Base-by-base conservation (phyloP, 768 basidiomycete genomes). In the Collybiopsis luxurians region DNA sequence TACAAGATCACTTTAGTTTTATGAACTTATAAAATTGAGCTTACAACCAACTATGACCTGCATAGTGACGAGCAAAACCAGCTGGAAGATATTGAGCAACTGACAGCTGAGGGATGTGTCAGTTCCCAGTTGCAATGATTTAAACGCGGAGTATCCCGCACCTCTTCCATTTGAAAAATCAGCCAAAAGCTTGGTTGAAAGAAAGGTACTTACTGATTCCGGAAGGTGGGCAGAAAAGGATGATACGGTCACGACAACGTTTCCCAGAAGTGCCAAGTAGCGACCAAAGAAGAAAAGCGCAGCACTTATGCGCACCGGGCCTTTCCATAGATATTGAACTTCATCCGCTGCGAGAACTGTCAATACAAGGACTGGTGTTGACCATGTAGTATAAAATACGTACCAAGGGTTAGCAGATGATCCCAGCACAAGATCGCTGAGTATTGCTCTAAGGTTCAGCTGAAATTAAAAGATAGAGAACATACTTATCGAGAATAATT, bases 41-140 rank as follows among this genome's bases (percentile, higher is more conserved):
- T n/a, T n/a, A 57, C 56, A 19, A 28, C 48, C 50, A 19, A 57
- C 56, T 19, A 57, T 42, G 5, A 52, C 30, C 39, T 57, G 56
- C 3, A 36, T 51, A 4, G 51, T 12, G n/a, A 57, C 42, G 13
- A 57, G 47, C 24, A 51, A 38, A 17, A 57, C n/a, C 24, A 51
- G 38, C 13, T 40, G 56, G 34, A 44, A 57, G 6, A 57, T 48
- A 28, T 57, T 36, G 21, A 50, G 39, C 3, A 27, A 24, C 12
- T n/a, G 27, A 39, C 56, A 57, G 36, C 56, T 57, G 39, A 12
- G 43, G 43, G 15, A n/a, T n/a, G 3, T 13, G 31, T 44, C 13
- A 7, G n/a, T 26, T 39, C 7, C 31, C 19, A 9, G 6, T 45
- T n/a, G n/a, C n/a, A n/a, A n/a, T n/a, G n/a, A n/a, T n/a, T n/a